Evolutionary conservation across 345 rosid species (phyloP).

Genomic region (Luvunga scandens): DNA sequence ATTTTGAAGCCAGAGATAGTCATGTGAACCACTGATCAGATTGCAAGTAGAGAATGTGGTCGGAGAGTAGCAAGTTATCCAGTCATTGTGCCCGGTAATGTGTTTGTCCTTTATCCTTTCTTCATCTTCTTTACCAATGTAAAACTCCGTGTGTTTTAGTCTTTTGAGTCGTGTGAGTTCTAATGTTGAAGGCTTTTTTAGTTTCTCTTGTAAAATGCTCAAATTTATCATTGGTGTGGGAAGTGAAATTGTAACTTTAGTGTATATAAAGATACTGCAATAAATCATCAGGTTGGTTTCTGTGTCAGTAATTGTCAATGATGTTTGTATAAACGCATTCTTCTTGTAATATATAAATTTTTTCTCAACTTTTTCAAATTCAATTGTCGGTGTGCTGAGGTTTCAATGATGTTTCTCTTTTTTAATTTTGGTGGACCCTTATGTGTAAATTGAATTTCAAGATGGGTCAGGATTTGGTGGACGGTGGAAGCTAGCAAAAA

Average conservation of each 20-base stretch:
- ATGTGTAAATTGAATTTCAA: not conserved
- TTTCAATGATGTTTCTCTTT: not conserved
- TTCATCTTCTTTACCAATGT: not conserved
- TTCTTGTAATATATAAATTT: not conserved
- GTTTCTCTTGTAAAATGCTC: constrained; percentile 7
- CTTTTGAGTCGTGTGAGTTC: constrained; percentile 4
- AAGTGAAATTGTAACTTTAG: constrained; percentile 11
- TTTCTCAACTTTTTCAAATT: constrained; percentile 1
- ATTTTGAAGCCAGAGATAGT: constrained; percentile 99
- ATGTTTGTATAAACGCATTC: not conserved
- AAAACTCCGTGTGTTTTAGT: constrained; percentile 4
- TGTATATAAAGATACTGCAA: constrained; percentile 17
- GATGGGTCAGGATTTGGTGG: not conserved
- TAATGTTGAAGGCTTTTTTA: constrained; percentile 5
- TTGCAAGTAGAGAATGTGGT: constrained; percentile 8
- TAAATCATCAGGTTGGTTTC: constrained; percentile 19
- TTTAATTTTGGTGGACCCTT: not conserved
- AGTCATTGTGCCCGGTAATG: constrained; percentile 6
- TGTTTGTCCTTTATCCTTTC: constrained; percentile 1
- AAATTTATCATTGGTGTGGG: constrained; percentile 11
- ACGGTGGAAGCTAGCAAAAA: not conserved
- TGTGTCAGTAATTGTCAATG: not conserved
- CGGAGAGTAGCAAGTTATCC: not conserved
- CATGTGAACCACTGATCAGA: constrained; percentile 49
- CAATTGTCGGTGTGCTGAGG: not conserved